Conservation (phyloP, 2,329 filamentous ascomycete species). For the Delphinella strobiligena region DNA sequence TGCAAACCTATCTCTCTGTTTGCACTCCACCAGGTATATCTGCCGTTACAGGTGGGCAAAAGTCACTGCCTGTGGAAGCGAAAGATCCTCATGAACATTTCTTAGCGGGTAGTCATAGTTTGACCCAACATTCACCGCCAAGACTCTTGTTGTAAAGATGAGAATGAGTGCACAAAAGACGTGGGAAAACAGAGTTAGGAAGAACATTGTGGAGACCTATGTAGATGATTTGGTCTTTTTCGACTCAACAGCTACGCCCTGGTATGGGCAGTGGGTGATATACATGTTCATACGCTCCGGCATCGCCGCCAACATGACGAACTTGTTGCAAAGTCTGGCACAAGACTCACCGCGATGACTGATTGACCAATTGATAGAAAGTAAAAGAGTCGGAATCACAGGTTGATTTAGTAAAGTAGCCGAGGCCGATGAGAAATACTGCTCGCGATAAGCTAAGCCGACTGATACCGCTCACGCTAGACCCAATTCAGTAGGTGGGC, state of each 20-base stretch:
- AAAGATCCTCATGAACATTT: neutral
- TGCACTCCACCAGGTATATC: neutral
- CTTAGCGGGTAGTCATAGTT: neutral
- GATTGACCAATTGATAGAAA: too few species aligned
- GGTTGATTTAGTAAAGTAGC: too few species aligned
- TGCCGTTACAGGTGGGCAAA: neutral
- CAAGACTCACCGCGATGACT: too few species aligned
- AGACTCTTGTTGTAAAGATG: constrained; percentile 1
- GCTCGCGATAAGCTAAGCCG: neutral
- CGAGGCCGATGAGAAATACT: too few species aligned
- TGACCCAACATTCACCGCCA: neutral
- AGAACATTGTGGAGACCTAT: constrained; percentile 2
- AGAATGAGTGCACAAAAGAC: constrained; percentile 7
- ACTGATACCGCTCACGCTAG: neutral
- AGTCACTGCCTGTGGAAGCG: neutral
- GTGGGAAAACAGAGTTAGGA: constrained; percentile 3
- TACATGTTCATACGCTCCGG: too few species aligned
- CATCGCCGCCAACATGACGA: too few species aligned
- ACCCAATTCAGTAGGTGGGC: neutral
- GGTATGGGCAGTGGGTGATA: too few species aligned
- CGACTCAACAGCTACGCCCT: too few species aligned
- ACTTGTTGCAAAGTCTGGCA: too few species aligned
- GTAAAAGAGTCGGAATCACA: too few species aligned
- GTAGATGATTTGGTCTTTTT: too few species aligned
- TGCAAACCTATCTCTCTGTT: too few species aligned